Conservation (phyloP, 2,329 filamentous ascomycete species). For the Calonectria pauciramosa region DNA sequence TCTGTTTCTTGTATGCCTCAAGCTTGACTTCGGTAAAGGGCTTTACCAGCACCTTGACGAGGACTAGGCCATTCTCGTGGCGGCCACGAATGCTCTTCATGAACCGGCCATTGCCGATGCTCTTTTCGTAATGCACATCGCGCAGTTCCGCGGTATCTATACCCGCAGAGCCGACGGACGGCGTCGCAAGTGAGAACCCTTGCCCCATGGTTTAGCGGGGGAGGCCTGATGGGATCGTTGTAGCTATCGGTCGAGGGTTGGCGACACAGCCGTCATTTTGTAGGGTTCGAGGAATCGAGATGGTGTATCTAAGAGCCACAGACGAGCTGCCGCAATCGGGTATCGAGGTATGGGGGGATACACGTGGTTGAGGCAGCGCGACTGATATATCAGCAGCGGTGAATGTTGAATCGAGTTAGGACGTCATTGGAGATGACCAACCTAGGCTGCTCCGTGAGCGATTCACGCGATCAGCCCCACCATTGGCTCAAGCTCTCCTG, state of each 20-base stretch:
- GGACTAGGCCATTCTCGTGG: constrained; percentile 89
- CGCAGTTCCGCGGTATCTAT: constrained; percentile 95
- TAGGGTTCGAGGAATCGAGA: not conserved
- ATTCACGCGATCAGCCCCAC: constrained; percentile 26
- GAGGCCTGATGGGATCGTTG: constrained; percentile 35
- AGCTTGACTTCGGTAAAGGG: constrained; percentile 87
- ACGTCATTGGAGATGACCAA: constrained; percentile 18
- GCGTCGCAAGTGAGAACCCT: constrained; percentile 93
- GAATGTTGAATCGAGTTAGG: not conserved
- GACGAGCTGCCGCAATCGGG: not conserved
- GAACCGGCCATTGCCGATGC: constrained; percentile 90
- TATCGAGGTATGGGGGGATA: not conserved
- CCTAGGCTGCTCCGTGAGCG: constrained; percentile 16
- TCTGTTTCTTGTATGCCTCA: constrained; percentile 81
- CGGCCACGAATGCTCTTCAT: constrained; percentile 96
- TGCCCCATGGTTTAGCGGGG: constrained; percentile 80
- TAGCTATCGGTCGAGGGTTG: constrained; percentile 42
- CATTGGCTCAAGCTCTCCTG: constrained; percentile 22
- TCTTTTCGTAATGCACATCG: constrained; percentile 92
- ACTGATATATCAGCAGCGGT: not conserved
- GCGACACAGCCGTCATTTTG: constrained; percentile 44
- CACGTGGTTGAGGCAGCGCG: not conserved
- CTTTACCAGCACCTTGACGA: constrained; percentile 96
- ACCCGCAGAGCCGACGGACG: constrained; percentile 90
- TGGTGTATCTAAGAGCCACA: not conserved